Evolutionary conservation across 2,329 filamentous ascomycete species (phyloP).

Genomic region (Capronia epimyces): DNA sequence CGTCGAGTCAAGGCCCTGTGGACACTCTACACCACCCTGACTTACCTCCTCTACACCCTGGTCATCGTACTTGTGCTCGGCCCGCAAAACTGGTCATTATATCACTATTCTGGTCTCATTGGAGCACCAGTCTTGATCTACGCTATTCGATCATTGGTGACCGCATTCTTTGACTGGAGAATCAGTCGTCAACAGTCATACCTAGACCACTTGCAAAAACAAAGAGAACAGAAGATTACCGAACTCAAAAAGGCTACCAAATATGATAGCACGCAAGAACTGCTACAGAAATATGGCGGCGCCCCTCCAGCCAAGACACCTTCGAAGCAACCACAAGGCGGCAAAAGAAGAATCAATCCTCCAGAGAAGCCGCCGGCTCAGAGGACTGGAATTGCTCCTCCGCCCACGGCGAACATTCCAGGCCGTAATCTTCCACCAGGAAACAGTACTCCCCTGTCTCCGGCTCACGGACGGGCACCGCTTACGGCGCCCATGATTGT

Average conservation of each 20-base stretch:
- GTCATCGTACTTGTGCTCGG: conserved; percentile 81
- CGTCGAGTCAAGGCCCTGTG: conserved; percentile 77
- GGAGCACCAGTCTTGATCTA: conserved; percentile 83
- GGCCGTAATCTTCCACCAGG: conserved; percentile 31
- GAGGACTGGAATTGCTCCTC: conserved; percentile 53
- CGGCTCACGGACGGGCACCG: conserved; percentile 11
- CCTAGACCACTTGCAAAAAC: conserved; percentile 68
- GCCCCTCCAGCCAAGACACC: conserved; percentile 44
- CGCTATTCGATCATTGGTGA: conserved; percentile 59
- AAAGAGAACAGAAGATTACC: conserved; percentile 82
- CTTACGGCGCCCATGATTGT: conserved; percentile 4
- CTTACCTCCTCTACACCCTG: conserved; percentile 79
- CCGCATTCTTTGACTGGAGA: conserved; percentile 73
- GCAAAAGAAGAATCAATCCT: conserved; percentile 30
- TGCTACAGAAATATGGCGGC: conserved; percentile 90
- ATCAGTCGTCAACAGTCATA: conserved; percentile 63
- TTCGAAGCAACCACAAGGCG: conserved; percentile 30
- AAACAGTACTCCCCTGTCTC: conserved; percentile 17
- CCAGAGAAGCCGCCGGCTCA: conserved; percentile 33
- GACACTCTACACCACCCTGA: conserved; percentile 85
- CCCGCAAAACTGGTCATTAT: conserved; percentile 66
- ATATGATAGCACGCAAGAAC: conserved; percentile 87
- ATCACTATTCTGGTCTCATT: conserved; percentile 72
- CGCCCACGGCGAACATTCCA: conserved; percentile 61
- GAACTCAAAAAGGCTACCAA: conserved; percentile 92